Evolutionary conservation across 2,329 filamentous ascomycete species (phyloP), one percentile per base, ranked within the genome.

Genomic region (Scedosporium boydii): DNA sequence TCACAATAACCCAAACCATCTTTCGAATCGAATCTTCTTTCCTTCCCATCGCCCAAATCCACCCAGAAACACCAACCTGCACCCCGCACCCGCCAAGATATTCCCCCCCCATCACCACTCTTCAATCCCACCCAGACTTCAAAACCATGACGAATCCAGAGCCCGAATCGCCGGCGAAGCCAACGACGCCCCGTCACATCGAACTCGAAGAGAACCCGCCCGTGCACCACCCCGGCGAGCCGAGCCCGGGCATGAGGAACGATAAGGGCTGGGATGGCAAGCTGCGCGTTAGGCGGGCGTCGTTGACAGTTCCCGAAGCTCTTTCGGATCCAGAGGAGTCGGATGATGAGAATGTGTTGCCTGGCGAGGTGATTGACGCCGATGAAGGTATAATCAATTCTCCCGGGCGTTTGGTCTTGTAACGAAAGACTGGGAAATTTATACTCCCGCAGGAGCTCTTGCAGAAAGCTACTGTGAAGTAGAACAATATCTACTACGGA

Each of bases 251-350:
- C 12, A 73, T 84, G 59, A 79, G 77, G 66, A 83, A 85, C 67
- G 86, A 82, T 75, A 86, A 83, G 69, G 90, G 90, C 65, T 93
- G 90, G 90, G 90, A 93, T 73, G 90, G 90, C 66, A 93, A 93
- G 76, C 80, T 93, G 64, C 82, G 90, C 46, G 76, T 96, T 59
- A 86, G 89, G 65, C 86, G 87, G 69, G 72, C 74, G 6, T 29
- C 61, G 3, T 77, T 96, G 57, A 79, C 83, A 26, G 96, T 96
- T 70, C 89, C 91, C 2, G 91, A 95, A 70, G 90, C 89, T 9
- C 75, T 96, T 60, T 89, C 89, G 53, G 92, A 97, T 69, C 86
- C 90, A 0, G 92, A 96, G 63, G 91, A 93, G 71, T 95, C 90
- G 16, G 92, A 82, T 66, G 84, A 87, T 10, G 83, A 87, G 65